Percentiles rank a stretch among this genome's conserved stretches.
phyloP scores from a whole-genome alignment of 2,329 filamentous ascomycete species.

The Phoma herbarum region DNA sequence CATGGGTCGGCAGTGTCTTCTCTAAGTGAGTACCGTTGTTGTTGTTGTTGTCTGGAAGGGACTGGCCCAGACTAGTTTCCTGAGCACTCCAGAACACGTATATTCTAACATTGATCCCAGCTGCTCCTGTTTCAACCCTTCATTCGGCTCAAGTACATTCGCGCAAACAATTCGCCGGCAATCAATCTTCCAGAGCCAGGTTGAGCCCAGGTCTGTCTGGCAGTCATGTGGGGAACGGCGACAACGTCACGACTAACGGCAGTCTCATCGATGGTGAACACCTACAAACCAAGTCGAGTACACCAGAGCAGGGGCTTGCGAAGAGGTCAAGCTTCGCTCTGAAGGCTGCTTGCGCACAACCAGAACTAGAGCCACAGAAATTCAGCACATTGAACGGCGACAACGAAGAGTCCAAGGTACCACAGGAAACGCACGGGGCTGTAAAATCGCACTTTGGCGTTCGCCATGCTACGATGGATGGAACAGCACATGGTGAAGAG shows the following conservation, averaged over 20 bases:
- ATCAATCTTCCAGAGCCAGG: slow-evolving; percentile 7
- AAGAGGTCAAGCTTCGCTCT: slow-evolving; percentile 18
- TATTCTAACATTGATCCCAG: slow-evolving; percentile 15
- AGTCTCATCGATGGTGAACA: slow-evolving; percentile 23
- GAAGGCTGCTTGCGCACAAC: slow-evolving; percentile 14
- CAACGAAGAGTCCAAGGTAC: not conserved
- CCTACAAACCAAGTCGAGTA: slow-evolving; percentile 9
- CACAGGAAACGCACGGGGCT: not conserved
- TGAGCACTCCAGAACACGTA: not conserved
- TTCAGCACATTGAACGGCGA: slow-evolving; percentile 2
- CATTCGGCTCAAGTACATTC: not conserved
- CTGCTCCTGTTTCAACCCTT: not conserved
- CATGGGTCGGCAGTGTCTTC: not conserved
- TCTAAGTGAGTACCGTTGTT: not conserved
- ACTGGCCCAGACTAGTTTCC: not conserved
- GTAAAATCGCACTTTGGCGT: not conserved
- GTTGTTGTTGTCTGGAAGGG: not conserved
- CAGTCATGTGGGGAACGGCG: slow-evolving; percentile 9
- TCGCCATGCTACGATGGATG: slow-evolving; percentile 10
- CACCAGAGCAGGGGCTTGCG: slow-evolving; percentile 10
- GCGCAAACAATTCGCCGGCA: slow-evolving; percentile 3
- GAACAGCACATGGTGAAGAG: slow-evolving; percentile 12
- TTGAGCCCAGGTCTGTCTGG: slow-evolving; percentile 15
- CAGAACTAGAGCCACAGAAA: slow-evolving; percentile 4
- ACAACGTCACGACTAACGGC: slow-evolving; percentile 17